These are phyloP conservation scores for Aspergillus steynii DNA, from an alignment of 495 filamentous ascomycete genomes.

Conservation along the genomic window DNA sequence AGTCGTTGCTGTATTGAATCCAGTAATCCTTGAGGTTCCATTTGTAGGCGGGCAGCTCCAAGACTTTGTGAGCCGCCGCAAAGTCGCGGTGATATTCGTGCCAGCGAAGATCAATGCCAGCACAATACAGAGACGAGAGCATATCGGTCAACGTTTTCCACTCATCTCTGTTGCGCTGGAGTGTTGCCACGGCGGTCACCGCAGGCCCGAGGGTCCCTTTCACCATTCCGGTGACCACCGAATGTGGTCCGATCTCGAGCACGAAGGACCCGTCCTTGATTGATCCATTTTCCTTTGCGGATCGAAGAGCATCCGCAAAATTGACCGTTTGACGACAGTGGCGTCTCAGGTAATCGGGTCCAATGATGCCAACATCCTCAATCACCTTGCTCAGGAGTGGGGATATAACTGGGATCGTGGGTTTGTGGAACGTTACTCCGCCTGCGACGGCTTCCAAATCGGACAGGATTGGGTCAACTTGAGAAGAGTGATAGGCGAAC, in stretches of 20 bases:
- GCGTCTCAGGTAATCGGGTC: conserved; percentile 57
- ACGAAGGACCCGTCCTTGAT: conserved; percentile 46
- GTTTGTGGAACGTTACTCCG: conserved; percentile 59
- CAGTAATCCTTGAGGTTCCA: conserved; percentile 13
- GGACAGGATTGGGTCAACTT: conserved; percentile 75
- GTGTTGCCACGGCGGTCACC: conserved; percentile 59
- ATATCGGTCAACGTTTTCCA: conserved; percentile 66
- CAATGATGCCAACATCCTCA: conserved; percentile 50
- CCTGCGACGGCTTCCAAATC: conserved; percentile 61
- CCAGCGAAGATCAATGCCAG: conserved; percentile 71
- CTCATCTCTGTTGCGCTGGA: conserved; percentile 53
- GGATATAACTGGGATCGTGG: conserved; percentile 66
- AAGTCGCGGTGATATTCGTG: conserved; percentile 79
- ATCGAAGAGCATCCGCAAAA: conserved; percentile 61
- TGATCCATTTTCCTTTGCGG: conserved; percentile 48
- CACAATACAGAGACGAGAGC: conserved; percentile 60
- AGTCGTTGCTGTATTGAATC: conserved; percentile 8
- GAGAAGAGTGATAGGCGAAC: conserved; percentile 80
- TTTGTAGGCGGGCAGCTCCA: conserved; percentile 8
- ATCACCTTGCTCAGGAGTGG: conserved; percentile 64
- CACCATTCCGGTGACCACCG: conserved; percentile 51
- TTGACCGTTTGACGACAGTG: conserved; percentile 72
- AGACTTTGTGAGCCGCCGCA: conserved; percentile 34
- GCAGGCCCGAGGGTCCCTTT: conserved; percentile 62
- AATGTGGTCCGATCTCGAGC: conserved; percentile 70